Evolutionary conservation across 306 rosid species (phyloP).

Genomic region (Dryas drummondii): DNA sequence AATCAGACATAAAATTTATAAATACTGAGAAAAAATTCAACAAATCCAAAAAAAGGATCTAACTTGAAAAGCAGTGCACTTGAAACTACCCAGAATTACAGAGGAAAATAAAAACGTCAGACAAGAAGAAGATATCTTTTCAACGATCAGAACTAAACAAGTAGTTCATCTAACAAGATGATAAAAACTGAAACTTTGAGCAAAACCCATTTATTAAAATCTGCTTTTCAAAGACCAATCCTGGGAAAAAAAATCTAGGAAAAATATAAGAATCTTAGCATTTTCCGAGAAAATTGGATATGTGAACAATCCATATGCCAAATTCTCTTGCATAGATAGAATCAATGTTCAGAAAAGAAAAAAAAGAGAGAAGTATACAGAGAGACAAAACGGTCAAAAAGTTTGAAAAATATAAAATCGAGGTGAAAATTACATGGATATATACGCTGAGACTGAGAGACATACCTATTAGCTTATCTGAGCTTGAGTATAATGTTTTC

Average conservation of each 20-base stretch:
- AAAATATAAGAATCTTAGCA: not conserved
- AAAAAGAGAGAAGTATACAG: not conserved
- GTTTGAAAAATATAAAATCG: not conserved
- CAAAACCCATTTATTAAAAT: conserved; percentile 3
- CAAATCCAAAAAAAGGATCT: not conserved
- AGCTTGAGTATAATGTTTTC: not conserved
- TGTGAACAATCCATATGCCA: not conserved
- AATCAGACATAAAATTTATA: not conserved
- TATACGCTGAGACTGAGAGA: not conserved
- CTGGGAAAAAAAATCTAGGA: not conserved
- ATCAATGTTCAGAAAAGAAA: conserved; percentile 2
- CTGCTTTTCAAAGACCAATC: not conserved
- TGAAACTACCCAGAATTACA: not conserved
- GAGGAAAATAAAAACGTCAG: not conserved
- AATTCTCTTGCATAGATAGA: not conserved
- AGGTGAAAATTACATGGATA: not conserved
- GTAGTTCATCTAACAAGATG: not conserved
- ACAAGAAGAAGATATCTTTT: not conserved
- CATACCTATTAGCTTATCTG: conserved; percentile 29
- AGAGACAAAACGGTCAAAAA: not conserved
- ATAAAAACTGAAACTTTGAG: not conserved
- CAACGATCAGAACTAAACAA: conserved; percentile 3
- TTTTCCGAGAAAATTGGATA: not conserved
- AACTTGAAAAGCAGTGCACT: not conserved
- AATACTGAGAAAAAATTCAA: not conserved